phyloP scores from a whole-genome alignment of 2,329 filamentous ascomycete species.

The Pyricularia sp. region DNA sequence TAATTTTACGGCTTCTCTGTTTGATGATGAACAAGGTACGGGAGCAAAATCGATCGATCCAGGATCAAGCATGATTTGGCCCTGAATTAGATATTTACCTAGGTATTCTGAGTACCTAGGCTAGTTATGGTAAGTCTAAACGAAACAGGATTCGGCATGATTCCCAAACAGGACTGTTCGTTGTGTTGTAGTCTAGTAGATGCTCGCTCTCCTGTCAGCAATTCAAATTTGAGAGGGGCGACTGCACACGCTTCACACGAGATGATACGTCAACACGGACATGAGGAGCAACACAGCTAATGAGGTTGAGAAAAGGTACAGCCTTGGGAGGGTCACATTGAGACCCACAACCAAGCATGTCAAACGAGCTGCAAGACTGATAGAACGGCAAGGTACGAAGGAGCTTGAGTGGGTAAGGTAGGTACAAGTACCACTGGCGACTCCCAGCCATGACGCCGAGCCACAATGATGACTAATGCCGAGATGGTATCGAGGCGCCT shows the following conservation, averaged over 20 bases:
- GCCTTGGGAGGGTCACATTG: background rate
- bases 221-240: background rate
- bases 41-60: background rate
- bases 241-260: background rate
- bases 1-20: background rate
- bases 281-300: background rate
- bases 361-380: too few species aligned
- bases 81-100: background rate
- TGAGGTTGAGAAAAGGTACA: background rate
- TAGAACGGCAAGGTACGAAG: too few species aligned
- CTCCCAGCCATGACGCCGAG: background rate
- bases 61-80: background rate
- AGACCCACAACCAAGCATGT: background rate
- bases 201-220: background rate
- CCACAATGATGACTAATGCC: background rate
- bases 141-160: background rate
- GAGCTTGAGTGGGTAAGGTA: too few species aligned
- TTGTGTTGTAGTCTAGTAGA: background rate
- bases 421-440: too few species aligned
- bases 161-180: background rate
- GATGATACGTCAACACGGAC: background rate
- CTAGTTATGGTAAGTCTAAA: background rate
- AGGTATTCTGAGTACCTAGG: background rate
- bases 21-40: background rate
- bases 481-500: background rate